Evolutionary conservation across 768 basidiomycete species (phyloP).

Genomic region (Boletellus ananas): DNA sequence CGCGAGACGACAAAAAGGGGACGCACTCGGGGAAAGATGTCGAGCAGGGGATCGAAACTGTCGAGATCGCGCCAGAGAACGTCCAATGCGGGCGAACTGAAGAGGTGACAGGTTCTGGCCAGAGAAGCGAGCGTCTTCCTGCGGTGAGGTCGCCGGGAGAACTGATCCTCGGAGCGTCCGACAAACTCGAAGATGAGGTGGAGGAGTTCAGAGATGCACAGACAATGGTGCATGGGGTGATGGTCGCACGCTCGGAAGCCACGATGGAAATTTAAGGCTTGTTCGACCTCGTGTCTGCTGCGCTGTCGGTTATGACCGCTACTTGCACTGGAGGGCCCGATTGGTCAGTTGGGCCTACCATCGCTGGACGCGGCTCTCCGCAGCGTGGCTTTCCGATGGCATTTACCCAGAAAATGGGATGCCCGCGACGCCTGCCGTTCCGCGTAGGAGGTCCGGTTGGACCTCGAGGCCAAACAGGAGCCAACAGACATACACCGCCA

Average conservation of each 20-base stretch:
- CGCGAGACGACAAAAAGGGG: not conserved
- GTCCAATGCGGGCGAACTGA: conserved; percentile 14
- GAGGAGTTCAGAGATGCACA: conserved; percentile 13
- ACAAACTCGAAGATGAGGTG: conserved; percentile 1
- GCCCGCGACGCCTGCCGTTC: too few relatives aligned
- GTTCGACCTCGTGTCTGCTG: not conserved
- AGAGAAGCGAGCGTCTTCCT: conserved; percentile 9
- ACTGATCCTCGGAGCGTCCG: not conserved
- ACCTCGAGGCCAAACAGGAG: too few relatives aligned
- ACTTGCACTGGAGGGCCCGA: too few relatives aligned
- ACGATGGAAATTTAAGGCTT: not conserved
- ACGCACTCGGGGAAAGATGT: conserved; percentile 2
- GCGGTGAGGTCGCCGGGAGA: not conserved
- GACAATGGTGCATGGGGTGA: conserved; percentile 38
- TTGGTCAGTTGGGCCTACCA: too few relatives aligned
- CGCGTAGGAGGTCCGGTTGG: too few relatives aligned
- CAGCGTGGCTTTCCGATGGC: too few relatives aligned
- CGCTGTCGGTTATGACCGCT: not conserved
- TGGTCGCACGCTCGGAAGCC: not conserved
- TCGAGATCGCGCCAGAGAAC: conserved; percentile 12
- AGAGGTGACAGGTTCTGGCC: conserved; percentile 10
- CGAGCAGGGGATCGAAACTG: conserved; percentile 10
- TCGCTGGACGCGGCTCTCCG: too few relatives aligned
- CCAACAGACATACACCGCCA: too few relatives aligned
- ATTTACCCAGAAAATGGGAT: too few relatives aligned